phyloP scores from a whole-genome alignment of 139 green algal species.

The Chlorella sp. region DNA sequence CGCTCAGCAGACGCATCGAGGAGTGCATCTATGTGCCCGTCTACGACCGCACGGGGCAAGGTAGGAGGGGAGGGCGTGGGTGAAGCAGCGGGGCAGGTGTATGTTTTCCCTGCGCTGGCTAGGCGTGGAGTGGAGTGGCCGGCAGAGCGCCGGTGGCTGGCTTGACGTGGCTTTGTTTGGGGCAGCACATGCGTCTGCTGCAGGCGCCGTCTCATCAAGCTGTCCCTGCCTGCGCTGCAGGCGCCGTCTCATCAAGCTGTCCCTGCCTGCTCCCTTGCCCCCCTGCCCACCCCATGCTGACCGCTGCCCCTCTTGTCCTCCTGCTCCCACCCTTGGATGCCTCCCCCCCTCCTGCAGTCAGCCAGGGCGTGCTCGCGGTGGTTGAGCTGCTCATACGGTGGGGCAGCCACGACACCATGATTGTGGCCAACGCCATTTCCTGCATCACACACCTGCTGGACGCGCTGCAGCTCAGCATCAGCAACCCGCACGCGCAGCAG shows the following conservation, averaged over 20 bases:
- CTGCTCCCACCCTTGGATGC: neutral
- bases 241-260: too few relatives aligned
- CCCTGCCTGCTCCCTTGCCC: neutral
- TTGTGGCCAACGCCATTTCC: conserved; percentile 36
- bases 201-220: too few relatives aligned
- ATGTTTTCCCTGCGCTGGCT: neutral
- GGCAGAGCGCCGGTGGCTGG: too few relatives aligned
- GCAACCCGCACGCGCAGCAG: conserved; percentile 12
- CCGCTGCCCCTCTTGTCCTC: neutral
- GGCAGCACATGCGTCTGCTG: too few relatives aligned
- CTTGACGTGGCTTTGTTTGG: too few relatives aligned
- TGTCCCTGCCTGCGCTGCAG: neutral
- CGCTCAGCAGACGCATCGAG: neutral
- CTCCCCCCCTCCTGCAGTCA: neutral
- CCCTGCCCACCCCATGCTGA: neutral
- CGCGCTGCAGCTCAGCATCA: conserved; percentile 12
- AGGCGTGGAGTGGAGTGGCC: too few relatives aligned
- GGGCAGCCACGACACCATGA: conserved; percentile 17
- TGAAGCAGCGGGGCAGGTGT: neutral
- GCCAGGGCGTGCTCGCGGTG: conserved; percentile 46
- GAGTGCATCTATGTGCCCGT: conserved; percentile 53
- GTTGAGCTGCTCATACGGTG: conserved; percentile 45
- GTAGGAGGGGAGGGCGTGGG: neutral
- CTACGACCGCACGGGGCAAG: conserved; percentile 36
- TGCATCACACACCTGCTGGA: conserved; percentile 24